Percentiles rank a stretch among this genome's conserved stretches.
Evolutionary conservation across 331 rosid genomes (phyloP).

Genomic region (Malus hybrid): DNA sequence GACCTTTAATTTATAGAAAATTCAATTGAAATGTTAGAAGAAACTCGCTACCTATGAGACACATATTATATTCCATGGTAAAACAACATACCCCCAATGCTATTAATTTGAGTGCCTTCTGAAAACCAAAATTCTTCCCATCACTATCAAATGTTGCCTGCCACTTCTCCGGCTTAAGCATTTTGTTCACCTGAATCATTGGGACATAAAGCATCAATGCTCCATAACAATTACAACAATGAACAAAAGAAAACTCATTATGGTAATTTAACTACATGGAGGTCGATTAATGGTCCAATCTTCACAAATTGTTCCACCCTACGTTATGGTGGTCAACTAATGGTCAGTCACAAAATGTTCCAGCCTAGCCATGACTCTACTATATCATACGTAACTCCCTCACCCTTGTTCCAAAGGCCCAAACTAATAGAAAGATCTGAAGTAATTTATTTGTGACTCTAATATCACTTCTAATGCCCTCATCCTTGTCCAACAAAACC

Average conservation of each 20-base stretch:
- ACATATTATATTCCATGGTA: neutral
- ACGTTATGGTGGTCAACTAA: too few relatives aligned
- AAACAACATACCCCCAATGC: constrained; percentile 66
- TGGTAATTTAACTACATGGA: neutral
- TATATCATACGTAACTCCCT: neutral
- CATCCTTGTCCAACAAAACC: neutral
- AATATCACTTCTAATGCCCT: neutral
- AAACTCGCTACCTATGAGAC: neutral
- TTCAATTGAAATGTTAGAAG: neutral
- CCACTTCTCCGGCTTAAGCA: constrained; percentile 94
- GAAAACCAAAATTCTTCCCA: constrained; percentile 72
- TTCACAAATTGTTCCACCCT: neutral
- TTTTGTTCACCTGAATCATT: constrained; percentile 60
- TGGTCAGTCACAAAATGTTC: neutral
- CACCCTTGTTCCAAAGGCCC: neutral
- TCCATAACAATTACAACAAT: neutral
- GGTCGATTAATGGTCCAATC: neutral
- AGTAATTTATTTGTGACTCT: neutral
- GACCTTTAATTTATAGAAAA: neutral
- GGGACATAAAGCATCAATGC: neutral
- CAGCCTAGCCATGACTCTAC: neutral
- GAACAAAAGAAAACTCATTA: neutral
- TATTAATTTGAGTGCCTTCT: constrained; percentile 77
- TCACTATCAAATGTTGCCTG: constrained; percentile 66
- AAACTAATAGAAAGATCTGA: neutral